Percentiles rank a stretch among this genome's conserved stretches.
phyloP scores from a whole-genome alignment of 148 eudicot genomes.

The Spergularia bocconei region DNA sequence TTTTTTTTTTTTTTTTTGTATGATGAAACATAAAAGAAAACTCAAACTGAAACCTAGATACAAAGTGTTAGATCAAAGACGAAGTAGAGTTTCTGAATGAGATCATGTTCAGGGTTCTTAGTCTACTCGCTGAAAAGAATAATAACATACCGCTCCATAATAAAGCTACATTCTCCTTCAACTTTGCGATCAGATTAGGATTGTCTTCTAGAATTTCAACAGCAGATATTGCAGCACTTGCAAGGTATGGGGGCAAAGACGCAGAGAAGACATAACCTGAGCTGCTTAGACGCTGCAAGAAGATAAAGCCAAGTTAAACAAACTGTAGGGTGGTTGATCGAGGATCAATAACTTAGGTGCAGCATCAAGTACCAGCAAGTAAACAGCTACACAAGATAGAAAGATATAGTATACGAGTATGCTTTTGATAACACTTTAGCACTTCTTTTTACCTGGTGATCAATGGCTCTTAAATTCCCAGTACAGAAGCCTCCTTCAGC shows the following conservation, averaged over 20 bases:
- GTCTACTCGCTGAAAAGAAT: background rate
- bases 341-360: background rate
- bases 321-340: background rate
- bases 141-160: conserved; percentile 61
- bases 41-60: background rate
- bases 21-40: background rate
- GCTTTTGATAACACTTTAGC: background rate
- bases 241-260: conserved; percentile 96
- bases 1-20: too few relatives aligned
- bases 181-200: conserved; percentile 52
- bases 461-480: conserved; percentile 82
- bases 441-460: conserved; percentile 69
- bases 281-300: conserved; percentile 85
- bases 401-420: background rate
- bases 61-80: background rate
- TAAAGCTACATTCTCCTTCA: conserved; percentile 60
- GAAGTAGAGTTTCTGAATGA: background rate
- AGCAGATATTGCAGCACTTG: conserved; percentile 92
- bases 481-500: conserved; percentile 98
- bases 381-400: conserved; percentile 2
- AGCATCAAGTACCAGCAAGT: background rate
- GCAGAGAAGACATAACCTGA: conserved; percentile 98
- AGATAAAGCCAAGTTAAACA: conserved; percentile 5
- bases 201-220: conserved; percentile 80
- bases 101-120: background rate